These are phyloP conservation scores for Aureobasidium sp. DNA, from an alignment of 2,329 filamentous ascomycete genomes.

Conservation along the genomic window DNA sequence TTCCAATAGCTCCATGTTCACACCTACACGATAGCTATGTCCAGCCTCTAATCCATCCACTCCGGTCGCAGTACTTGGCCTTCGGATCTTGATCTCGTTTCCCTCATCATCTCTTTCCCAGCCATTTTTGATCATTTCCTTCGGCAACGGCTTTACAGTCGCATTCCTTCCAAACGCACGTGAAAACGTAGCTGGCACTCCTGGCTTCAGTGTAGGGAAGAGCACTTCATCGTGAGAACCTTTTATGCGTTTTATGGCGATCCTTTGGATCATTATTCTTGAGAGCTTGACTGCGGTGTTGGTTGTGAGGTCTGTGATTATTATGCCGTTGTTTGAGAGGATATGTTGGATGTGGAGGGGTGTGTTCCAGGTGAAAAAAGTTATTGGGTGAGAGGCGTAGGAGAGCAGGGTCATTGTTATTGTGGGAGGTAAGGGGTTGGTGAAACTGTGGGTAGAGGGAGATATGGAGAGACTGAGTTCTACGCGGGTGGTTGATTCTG, in stretches of 20 bases:
- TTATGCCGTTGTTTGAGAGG: background rate
- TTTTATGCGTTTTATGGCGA: background rate
- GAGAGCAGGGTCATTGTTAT: background rate
- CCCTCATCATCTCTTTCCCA: background rate
- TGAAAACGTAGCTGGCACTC: background rate
- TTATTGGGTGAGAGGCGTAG: background rate
- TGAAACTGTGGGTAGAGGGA: background rate
- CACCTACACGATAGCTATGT: background rate
- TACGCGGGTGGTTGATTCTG: background rate
- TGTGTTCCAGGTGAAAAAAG: background rate
- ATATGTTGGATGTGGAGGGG: background rate
- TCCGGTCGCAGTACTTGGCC: background rate
- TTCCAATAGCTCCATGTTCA: background rate
- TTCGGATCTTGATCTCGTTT: background rate
- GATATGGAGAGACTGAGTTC: constrained; percentile 4
- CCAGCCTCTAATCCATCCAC: constrained; percentile 16
- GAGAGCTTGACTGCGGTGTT: background rate
- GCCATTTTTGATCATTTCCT: background rate
- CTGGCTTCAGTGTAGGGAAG: background rate
- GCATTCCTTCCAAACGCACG: background rate
- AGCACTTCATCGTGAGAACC: background rate
- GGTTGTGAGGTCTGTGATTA: background rate
- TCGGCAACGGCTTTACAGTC: background rate
- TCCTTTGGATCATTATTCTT: background rate
- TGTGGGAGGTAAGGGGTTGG: background rate